Conservation (phyloP, 2,329 filamentous ascomycete genomes). For the Hymenoscyphus salicellus region DNA sequence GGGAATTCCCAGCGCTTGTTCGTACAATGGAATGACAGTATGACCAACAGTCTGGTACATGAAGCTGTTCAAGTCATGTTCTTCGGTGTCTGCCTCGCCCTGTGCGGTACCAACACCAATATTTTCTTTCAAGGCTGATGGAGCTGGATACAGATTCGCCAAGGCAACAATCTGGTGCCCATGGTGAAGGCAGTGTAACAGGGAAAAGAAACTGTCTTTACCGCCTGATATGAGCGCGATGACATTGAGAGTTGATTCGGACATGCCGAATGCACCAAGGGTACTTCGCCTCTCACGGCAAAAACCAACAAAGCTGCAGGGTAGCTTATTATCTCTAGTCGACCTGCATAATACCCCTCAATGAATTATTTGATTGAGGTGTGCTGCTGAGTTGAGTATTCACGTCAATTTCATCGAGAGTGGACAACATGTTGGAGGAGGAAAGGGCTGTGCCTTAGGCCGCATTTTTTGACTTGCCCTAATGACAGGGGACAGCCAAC, state of each 20-base stretch:
- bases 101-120: constrained; percentile 10
- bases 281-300: constrained; percentile 1
- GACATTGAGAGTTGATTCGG: constrained; percentile 57
- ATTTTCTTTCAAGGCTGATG: constrained; percentile 9
- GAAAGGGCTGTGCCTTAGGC: not conserved
- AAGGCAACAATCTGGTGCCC: constrained; percentile 83
- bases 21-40: constrained; percentile 79
- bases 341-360: not conserved
- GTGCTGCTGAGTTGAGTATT: not conserved
- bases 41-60: constrained; percentile 99
- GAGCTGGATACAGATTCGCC: constrained; percentile 75
- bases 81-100: constrained; percentile 33
- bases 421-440: not conserved
- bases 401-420: not conserved
- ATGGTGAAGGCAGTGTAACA: constrained; percentile 84
- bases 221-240: constrained; percentile 93
- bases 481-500: not conserved
- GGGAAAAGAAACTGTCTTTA: constrained; percentile 93
- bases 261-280: constrained; percentile 4
- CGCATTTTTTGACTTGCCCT: not conserved
- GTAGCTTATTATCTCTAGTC: not conserved
- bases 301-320: not conserved
- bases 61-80: constrained; percentile 84
- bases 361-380: not conserved
- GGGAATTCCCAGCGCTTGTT: constrained; percentile 72